Percentiles rank a stretch among this genome's conserved stretches.
phyloP scores from a whole-genome alignment of 176 grass and related monocot species.

The Leersia perrieri region DNA sequence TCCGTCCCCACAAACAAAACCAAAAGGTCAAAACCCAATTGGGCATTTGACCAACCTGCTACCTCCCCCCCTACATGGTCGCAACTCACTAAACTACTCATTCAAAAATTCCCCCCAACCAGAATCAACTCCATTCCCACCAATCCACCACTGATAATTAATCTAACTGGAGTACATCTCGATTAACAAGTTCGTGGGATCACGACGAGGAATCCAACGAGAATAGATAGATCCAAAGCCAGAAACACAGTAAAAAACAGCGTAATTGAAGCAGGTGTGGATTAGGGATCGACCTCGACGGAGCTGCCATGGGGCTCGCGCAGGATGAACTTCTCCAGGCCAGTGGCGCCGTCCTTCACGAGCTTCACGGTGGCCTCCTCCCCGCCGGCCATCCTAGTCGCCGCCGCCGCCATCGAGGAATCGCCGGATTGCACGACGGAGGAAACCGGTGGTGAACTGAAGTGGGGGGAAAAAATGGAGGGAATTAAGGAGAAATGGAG shows the following conservation, averaged over 20 bases:
- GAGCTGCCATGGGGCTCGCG: constrained; percentile 38
- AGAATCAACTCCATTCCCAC: not conserved
- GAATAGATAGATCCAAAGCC: not conserved
- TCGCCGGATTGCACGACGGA: not conserved
- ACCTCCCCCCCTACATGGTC: constrained; percentile 19
- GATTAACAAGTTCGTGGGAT: not conserved
- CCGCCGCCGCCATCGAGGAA: constrained; percentile 1
- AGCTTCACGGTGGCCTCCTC: constrained; percentile 20
- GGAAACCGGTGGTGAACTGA: not conserved
- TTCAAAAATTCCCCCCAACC: not conserved
- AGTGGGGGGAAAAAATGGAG: not conserved
- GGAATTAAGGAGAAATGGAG: not conserved
- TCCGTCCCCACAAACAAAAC: not conserved
- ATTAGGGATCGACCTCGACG: constrained; percentile 28
- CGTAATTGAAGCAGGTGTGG: not conserved
- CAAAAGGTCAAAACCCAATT: constrained; percentile 24
- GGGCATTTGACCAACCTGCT: not conserved
- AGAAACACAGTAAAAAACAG: not conserved
- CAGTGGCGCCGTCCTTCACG: constrained; percentile 40
- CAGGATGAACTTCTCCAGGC: constrained; percentile 50
- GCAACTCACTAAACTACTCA: constrained; percentile 11
- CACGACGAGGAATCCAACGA: not conserved
- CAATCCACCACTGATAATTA: not conserved
- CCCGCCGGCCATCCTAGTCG: constrained; percentile 17
- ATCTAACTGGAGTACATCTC: not conserved